A percentile compares a stretch with the other conserved stretches of the same genome.
These are phyloP conservation scores for Zymoseptoria brevis DNA, from an alignment of 2,329 filamentous ascomycete genomes.

Conservation along the genomic window DNA sequence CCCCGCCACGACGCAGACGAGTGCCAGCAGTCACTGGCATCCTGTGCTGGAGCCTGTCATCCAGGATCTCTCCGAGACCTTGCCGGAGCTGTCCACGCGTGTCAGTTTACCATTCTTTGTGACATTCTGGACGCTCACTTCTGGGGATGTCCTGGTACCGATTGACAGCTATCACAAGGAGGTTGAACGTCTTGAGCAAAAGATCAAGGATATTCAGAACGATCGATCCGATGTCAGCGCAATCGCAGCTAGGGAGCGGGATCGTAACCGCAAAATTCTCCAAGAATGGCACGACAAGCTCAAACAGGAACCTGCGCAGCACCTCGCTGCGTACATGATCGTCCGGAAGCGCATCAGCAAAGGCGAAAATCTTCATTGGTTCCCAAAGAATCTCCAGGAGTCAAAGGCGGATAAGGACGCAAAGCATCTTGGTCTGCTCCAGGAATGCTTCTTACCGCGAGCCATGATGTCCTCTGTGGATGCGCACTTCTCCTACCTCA, in stretches of 20 bases:
- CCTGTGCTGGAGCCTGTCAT: slow-evolving; percentile 68
- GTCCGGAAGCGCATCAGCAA: slow-evolving; percentile 61
- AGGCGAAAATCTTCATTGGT: slow-evolving; percentile 50
- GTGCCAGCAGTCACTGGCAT: slow-evolving; percentile 43
- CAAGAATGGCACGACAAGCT: slow-evolving; percentile 62
- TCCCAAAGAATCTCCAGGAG: slow-evolving; percentile 39
- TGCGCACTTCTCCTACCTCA: slow-evolving; percentile 78
- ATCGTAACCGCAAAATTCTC: slow-evolving; percentile 61
- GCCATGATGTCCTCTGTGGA: slow-evolving; percentile 76
- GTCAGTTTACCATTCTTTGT: slow-evolving; percentile 77
- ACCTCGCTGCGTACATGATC: slow-evolving; percentile 58
- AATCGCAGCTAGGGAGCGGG: slow-evolving; percentile 57
- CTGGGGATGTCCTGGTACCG: slow-evolving; percentile 72
- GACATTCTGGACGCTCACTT: slow-evolving; percentile 84
- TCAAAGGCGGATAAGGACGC: slow-evolving; percentile 40
- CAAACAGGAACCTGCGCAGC: slow-evolving; percentile 63
- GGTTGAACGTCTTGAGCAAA: slow-evolving; percentile 58
- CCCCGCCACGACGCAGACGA: slow-evolving; percentile 3
- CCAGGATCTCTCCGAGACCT: slow-evolving; percentile 53
- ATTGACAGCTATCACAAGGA: slow-evolving; percentile 71
- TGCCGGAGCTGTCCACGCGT: slow-evolving; percentile 57
- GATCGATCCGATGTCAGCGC: slow-evolving; percentile 67
- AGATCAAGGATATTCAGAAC: slow-evolving; percentile 58
- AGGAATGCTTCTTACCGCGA: slow-evolving; percentile 87
- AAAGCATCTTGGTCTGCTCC: slow-evolving; percentile 69